Conservation (phyloP, 129 eudicot genomes). For the Flaveria robusta region DNA sequence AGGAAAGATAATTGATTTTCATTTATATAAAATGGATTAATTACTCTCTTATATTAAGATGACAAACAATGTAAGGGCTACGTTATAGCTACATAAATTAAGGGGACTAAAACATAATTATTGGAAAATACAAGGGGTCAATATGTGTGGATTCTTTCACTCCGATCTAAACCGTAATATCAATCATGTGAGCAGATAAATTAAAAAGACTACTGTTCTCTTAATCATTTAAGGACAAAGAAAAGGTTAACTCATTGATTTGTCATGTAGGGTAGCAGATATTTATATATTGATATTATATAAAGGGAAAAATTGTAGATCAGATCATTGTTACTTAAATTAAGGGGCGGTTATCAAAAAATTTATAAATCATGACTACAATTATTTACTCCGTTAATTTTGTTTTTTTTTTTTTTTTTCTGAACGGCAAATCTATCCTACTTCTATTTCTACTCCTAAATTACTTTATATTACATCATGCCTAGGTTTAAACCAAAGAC, state of each 20-base stretch:
- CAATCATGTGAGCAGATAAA: conserved; percentile 19
- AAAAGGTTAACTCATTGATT: conserved; percentile 24
- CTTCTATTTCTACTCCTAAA: no score
- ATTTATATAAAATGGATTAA: neutral
- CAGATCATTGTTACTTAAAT: neutral
- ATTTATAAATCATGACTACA: no score
- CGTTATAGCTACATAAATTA: neutral
- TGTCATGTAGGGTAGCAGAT: conserved; percentile 16
- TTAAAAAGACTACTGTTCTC: neutral
- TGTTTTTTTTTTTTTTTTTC: no score
- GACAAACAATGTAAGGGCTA: neutral
- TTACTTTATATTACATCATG: no score
- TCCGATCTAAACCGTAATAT: conserved; percentile 9
- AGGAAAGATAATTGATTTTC: no score
- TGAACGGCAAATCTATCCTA: no score
- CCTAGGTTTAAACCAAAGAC: no score
- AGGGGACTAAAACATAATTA: neutral
- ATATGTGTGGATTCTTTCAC: neutral
- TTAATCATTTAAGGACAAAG: conserved; percentile 2
- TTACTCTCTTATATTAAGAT: neutral
- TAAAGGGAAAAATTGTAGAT: neutral
- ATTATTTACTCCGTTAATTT: no score
- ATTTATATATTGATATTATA: neutral
- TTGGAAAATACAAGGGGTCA: conserved; percentile 10
- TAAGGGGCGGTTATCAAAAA: no score